These are phyloP conservation scores for Penicillium sp. DNA, from an alignment of 2,329 filamentous ascomycete genomes.

Conservation along the genomic window DNA sequence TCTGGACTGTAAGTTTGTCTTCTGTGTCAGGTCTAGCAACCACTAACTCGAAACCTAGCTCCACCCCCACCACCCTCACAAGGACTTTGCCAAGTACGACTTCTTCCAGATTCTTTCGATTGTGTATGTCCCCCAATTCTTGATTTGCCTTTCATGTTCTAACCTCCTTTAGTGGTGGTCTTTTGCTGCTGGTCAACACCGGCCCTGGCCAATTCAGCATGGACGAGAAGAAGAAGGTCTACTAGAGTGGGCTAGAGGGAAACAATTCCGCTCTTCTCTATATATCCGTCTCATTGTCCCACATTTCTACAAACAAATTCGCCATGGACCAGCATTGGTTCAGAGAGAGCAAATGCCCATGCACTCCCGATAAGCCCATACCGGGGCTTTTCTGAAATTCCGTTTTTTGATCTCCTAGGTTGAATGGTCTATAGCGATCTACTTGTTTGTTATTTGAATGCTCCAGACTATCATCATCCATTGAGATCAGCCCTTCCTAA, in stretches of 20 bases:
- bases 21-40: background rate
- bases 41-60: conserved; percentile 58
- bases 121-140: conserved; percentile 59
- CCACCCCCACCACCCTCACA: conserved; percentile 96
- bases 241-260: conserved; percentile 54
- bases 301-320: conserved; percentile 16
- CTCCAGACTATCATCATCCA: background rate
- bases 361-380: background rate
- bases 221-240: conserved; percentile 99
- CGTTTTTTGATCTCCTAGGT: background rate
- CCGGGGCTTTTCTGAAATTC: background rate
- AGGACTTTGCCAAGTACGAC: conserved; percentile 99
- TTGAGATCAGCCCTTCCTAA: background rate
- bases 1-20: conserved; percentile 82
- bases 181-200: conserved; percentile 96
- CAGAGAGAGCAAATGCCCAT: background rate
- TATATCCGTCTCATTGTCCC: conserved; percentile 11
- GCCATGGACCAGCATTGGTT: background rate
- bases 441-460: background rate
- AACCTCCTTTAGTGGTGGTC: conserved; percentile 64
- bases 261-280: conserved; percentile 4
- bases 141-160: background rate
- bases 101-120: conserved; percentile 99
- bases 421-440: background rate
- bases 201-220: conserved; percentile 96